Percentiles rank a stretch among this genome's conserved stretches.
Conservation (phyloP, 176 grass and related monocot genomes). For the Musa troglodytarum region DNA sequence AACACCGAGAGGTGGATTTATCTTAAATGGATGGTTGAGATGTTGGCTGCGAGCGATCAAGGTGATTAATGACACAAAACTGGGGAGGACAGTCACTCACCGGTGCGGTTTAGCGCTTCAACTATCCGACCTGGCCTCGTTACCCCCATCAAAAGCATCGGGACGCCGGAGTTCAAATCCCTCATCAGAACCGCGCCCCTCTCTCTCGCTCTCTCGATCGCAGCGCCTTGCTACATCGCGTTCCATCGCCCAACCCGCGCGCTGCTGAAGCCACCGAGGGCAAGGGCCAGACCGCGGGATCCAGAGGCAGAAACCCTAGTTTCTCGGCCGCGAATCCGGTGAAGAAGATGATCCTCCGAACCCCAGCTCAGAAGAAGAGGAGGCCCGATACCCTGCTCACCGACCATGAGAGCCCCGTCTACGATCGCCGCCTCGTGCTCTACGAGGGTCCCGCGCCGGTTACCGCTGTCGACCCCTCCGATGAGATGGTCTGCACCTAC, state of each 20-base stretch:
- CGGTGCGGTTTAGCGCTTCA: too few species aligned
- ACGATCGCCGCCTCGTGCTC: conserved; percentile 67
- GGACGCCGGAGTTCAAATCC: too few species aligned
- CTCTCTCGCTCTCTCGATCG: too few species aligned
- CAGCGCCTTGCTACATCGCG: not conserved
- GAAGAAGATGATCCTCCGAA: conserved; percentile 60
- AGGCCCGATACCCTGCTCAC: conserved; percentile 21
- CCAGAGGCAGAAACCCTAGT: not conserved
- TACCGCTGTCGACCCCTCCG: conserved; percentile 26
- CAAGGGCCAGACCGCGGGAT: not conserved
- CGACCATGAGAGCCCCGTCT: conserved; percentile 44
- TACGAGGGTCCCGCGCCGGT: conserved; percentile 41
- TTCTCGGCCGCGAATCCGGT: not conserved
- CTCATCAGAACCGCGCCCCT: too few species aligned
- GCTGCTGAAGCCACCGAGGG: not conserved
- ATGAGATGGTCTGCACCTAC: conserved; percentile 80
- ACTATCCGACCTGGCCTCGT: too few species aligned
- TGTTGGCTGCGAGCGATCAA: too few species aligned
- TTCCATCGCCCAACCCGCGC: not conserved
- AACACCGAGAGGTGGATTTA: too few species aligned
- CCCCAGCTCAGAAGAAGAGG: conserved; percentile 65
- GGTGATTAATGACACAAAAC: too few species aligned
- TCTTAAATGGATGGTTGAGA: too few species aligned
- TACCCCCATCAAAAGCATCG: too few species aligned
- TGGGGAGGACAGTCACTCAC: too few species aligned